Conservation (phyloP, 192 early-diverging fungal genomes). For the Gigaspora rosea region DNA sequence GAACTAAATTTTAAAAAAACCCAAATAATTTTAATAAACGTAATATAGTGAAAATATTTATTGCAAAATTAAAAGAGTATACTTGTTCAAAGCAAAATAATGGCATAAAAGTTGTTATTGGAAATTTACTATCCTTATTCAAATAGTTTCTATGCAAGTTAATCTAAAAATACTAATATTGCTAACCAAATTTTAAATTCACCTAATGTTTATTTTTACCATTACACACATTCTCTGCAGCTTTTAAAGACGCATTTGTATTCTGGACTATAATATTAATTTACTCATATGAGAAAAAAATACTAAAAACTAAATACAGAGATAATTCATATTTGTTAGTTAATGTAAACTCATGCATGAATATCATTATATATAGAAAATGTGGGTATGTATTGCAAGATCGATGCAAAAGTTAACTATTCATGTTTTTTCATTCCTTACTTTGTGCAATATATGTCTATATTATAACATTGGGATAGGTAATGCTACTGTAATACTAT, state of each 20-base stretch:
- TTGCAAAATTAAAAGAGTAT: not conserved
- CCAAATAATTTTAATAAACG: not conserved
- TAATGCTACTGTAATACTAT: too few species aligned
- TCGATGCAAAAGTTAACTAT: too few species aligned
- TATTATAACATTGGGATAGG: too few species aligned
- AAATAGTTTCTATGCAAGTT: slow-evolving; percentile 11
- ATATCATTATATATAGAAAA: too few species aligned
- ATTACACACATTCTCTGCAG: not conserved
- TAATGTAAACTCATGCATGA: too few species aligned
- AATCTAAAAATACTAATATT: slow-evolving; percentile 30
- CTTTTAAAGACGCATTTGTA: not conserved
- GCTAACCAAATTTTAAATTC: not conserved
- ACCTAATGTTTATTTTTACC: not conserved
- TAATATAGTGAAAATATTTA: not conserved
- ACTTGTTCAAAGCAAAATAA: slow-evolving; percentile 34
- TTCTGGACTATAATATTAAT: not conserved
- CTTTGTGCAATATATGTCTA: too few species aligned
- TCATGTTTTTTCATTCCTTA: too few species aligned
- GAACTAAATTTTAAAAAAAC: not conserved
- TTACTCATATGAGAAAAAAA: not conserved
- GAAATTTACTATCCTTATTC: slow-evolving; percentile 1
- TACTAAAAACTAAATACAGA: too few species aligned
- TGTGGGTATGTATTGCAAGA: too few species aligned
- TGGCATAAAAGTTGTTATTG: slow-evolving; percentile 34
- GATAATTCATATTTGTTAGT: too few species aligned